Percentiles rank a stretch among this genome's conserved stretches.
Evolutionary conservation across 202 grass and related monocot genomes (phyloP).

Genomic region (Carex sylvatica): DNA sequence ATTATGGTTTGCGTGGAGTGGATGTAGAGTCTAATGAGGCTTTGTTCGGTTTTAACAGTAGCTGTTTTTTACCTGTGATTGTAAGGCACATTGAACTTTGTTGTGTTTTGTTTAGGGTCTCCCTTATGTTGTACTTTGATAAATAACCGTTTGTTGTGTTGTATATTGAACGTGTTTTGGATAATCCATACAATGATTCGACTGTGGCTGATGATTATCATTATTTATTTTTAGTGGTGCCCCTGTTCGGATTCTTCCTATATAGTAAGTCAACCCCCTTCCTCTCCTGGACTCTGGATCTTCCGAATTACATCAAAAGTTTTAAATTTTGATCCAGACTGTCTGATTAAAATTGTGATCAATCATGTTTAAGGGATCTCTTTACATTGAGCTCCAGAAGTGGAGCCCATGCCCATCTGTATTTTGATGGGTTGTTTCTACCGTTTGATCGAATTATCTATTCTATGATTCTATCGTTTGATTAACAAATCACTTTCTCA

Average conservation of each 20-base stretch:
- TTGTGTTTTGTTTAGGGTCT: not conserved
- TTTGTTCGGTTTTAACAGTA: conserved; percentile 12
- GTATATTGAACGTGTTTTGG: conserved; percentile 10
- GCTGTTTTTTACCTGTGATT: not conserved
- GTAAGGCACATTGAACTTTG: conserved; percentile 18
- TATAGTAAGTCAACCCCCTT: too few relatives aligned
- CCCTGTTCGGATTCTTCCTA: not conserved
- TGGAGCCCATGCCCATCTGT: too few relatives aligned
- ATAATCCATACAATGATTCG: not conserved
- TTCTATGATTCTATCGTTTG: too few relatives aligned
- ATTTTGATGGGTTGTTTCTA: too few relatives aligned
- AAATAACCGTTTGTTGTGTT: conserved; percentile 13
- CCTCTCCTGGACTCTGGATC: too few relatives aligned
- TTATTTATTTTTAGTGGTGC: not conserved
- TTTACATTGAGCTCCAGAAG: too few relatives aligned
- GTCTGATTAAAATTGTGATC: too few relatives aligned
- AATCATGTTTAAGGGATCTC: too few relatives aligned
- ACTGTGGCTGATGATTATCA: not conserved
- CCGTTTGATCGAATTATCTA: too few relatives aligned
- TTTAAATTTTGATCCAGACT: too few relatives aligned
- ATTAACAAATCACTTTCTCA: too few relatives aligned
- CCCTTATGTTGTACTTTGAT: not conserved
- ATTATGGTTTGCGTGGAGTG: not conserved
- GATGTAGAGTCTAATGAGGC: not conserved
- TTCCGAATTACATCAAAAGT: too few relatives aligned